phyloP scores from a whole-genome alignment of 2,329 filamentous ascomycete genomes.

The Fusarium armeniacum region DNA sequence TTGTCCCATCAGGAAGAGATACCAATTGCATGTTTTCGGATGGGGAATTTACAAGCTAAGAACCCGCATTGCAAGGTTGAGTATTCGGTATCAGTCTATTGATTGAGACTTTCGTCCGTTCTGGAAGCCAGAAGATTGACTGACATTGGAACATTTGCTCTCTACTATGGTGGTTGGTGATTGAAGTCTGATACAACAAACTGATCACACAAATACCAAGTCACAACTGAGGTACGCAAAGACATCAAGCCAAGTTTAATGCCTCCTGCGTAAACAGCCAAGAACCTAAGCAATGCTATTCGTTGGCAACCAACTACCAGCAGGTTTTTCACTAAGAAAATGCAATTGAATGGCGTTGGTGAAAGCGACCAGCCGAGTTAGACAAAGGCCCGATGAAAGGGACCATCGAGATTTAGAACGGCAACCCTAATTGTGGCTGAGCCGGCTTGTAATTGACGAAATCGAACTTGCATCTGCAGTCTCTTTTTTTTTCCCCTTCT shows the following conservation, averaged over 20 bases:
- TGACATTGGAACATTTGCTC: background rate
- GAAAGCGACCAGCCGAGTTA: constrained; percentile 9
- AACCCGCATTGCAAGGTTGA: constrained; percentile 16
- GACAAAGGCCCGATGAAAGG: constrained; percentile 33
- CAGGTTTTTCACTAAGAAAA: constrained; percentile 26
- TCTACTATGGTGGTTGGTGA: constrained; percentile 4
- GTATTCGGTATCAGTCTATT: background rate
- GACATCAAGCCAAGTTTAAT: constrained; percentile 2
- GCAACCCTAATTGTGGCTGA: constrained; percentile 38
- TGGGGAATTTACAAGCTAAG: constrained; percentile 20
- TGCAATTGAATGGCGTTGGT: constrained; percentile 24
- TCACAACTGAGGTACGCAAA: constrained; percentile 6
- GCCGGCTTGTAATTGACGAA: constrained; percentile 22
- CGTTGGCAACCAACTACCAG: constrained; percentile 5
- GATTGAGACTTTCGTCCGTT: background rate
- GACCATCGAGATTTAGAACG: constrained; percentile 40
- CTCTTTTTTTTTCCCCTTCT: background rate
- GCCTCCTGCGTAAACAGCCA: constrained; percentile 19
- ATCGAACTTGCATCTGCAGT: constrained; percentile 1
- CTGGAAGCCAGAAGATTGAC: background rate
- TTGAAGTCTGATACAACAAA: background rate
- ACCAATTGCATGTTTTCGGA: constrained; percentile 24
- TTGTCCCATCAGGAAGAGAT: constrained; percentile 10
- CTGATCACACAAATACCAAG: constrained; percentile 8
- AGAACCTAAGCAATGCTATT: constrained; percentile 25